These are phyloP conservation scores for Myxozyma geophila DNA, from an alignment of 805 yeast species.

Conservation along the genomic window DNA sequence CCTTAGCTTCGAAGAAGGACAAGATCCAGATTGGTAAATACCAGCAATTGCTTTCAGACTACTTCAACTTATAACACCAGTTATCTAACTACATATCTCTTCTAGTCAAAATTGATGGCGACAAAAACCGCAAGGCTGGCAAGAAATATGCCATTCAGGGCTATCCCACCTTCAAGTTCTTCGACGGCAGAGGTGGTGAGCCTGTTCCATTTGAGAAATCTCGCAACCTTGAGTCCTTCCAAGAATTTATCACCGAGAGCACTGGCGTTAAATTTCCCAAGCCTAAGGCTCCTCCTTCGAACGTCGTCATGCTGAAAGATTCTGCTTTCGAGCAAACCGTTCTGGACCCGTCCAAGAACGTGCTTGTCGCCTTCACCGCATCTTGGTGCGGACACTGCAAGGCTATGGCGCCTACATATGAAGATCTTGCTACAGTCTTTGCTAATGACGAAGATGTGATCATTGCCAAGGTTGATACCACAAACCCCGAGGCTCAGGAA, in stretches of 20 bases:
- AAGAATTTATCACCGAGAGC: conserved; percentile 53
- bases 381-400: conserved; percentile 65
- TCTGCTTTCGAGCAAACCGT: conserved; percentile 52
- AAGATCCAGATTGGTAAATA: conserved; percentile 71
- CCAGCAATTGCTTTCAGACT: conserved; percentile 64
- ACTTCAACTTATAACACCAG: conserved; percentile 39
- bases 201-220: conserved; percentile 39
- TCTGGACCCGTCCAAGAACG: conserved; percentile 44
- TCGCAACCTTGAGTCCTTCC: conserved; percentile 60
- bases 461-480: conserved; percentile 55
- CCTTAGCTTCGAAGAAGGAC: conserved; percentile 49
- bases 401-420: conserved; percentile 57
- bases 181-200: conserved; percentile 37
- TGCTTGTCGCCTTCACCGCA: conserved; percentile 62
- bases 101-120: conserved; percentile 84
- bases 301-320: conserved; percentile 45
- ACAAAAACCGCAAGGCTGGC: conserved; percentile 70
- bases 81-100: not conserved
- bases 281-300: conserved; percentile 25
- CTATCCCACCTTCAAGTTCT: conserved; percentile 71
- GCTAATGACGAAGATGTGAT: conserved; percentile 48
- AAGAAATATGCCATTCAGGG: conserved; percentile 68
- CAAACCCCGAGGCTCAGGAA: conserved; percentile 51
- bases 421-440: conserved; percentile 54
- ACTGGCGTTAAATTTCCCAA: conserved; percentile 29